Percentiles rank a stretch among this genome's conserved stretches.
phyloP scores from a whole-genome alignment of 345 rosid species.

The Conringia planisiliqua region DNA sequence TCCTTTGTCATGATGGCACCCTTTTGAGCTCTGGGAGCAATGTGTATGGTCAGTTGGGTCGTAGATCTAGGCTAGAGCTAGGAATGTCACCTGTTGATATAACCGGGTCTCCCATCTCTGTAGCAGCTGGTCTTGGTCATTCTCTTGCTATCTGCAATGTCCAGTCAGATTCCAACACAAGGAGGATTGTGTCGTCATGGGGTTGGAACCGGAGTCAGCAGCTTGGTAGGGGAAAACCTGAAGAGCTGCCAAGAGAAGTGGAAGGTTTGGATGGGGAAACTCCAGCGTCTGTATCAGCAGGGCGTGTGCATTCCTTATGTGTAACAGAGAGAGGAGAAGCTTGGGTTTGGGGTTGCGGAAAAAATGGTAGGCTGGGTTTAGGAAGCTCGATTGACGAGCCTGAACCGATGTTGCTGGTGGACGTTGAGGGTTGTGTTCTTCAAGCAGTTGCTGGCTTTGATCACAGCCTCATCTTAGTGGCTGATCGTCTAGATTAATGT shows the following conservation, averaged over 20 bases:
- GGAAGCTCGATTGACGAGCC: conserved; percentile 71
- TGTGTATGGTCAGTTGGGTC: conserved; percentile 75
- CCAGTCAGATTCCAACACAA: conserved; percentile 28
- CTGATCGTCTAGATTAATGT: not conserved
- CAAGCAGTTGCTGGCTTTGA: conserved; percentile 77
- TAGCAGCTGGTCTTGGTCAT: conserved; percentile 91
- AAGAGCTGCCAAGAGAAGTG: conserved; percentile 43
- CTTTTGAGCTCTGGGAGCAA: conserved; percentile 81
- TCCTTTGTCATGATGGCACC: conserved; percentile 61
- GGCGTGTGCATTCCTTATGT: conserved; percentile 72
- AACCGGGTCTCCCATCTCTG: conserved; percentile 30
- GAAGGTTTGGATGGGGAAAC: conserved; percentile 52
- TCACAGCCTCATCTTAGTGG: conserved; percentile 59
- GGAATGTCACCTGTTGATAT: conserved; percentile 65
- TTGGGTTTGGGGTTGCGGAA: conserved; percentile 91
- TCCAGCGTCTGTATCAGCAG: conserved; percentile 54
- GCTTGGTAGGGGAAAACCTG: conserved; percentile 72
- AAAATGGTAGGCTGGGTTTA: conserved; percentile 79
- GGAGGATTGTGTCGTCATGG: conserved; percentile 67
- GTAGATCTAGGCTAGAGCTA: conserved; percentile 45
- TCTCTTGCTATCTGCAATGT: conserved; percentile 62
- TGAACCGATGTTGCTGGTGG: conserved; percentile 60
- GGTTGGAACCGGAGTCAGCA: conserved; percentile 84
- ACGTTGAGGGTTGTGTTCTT: conserved; percentile 54
- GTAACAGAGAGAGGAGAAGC: conserved; percentile 60